A percentile compares a stretch with the other conserved stretches of the same genome.
phyloP scores from a whole-genome alignment of 2,329 filamentous ascomycete species.

The Penicillium palitans region DNA sequence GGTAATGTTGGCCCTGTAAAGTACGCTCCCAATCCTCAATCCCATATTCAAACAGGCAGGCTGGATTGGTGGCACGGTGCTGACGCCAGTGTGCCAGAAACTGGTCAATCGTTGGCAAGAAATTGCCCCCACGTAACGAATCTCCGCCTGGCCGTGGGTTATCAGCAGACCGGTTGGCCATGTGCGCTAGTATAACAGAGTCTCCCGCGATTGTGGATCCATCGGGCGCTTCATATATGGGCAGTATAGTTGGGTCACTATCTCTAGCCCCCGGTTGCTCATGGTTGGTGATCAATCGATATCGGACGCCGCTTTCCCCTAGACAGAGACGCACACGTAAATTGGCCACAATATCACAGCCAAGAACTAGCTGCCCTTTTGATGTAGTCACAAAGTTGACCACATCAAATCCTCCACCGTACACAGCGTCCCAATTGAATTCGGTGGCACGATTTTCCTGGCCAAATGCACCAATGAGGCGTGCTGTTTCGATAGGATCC shows the following conservation, averaged over 20 bases:
- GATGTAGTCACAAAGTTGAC: slow-evolving; percentile 48
- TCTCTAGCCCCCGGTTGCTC: neutral
- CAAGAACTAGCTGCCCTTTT: slow-evolving; percentile 34
- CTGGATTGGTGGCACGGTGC: slow-evolving; percentile 12
- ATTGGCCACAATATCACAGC: slow-evolving; percentile 37
- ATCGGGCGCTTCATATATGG: slow-evolving; percentile 33
- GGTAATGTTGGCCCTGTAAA: slow-evolving; percentile 35
- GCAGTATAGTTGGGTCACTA: slow-evolving; percentile 2
- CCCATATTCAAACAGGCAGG: slow-evolving; percentile 13
- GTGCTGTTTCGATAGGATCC: slow-evolving; percentile 60
- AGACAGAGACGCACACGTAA: slow-evolving; percentile 41
- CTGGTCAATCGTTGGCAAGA: slow-evolving; percentile 32
- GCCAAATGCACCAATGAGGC: slow-evolving; percentile 76
- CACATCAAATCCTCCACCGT: slow-evolving; percentile 83
- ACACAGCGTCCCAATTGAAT: slow-evolving; percentile 72
- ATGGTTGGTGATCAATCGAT: slow-evolving; percentile 22
- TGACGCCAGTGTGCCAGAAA: slow-evolving; percentile 35
- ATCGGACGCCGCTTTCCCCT: slow-evolving; percentile 43
- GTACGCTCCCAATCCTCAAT: slow-evolving; percentile 37
- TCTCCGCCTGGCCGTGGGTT: slow-evolving; percentile 29
- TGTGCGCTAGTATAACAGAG: slow-evolving; percentile 33
- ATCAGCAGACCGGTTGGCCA: slow-evolving; percentile 28
- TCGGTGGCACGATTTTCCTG: slow-evolving; percentile 73
- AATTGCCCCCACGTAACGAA: slow-evolving; percentile 30
- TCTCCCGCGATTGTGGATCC: slow-evolving; percentile 33